phyloP scores from a whole-genome alignment of 345 rosid genomes.

The Salix viminalis region DNA sequence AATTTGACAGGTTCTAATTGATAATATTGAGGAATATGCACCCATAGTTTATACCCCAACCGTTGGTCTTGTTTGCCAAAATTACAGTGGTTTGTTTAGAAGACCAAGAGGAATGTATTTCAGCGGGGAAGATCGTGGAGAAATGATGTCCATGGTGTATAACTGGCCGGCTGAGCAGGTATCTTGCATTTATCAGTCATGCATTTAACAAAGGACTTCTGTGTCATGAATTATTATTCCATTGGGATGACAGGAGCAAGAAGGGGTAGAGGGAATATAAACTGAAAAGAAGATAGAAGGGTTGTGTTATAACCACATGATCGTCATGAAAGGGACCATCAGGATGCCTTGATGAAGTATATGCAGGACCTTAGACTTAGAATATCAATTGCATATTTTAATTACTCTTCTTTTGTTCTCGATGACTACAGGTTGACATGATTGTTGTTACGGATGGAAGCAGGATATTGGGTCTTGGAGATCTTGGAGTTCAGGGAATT shows the following conservation, averaged over 20 bases:
- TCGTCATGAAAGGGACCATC: background rate
- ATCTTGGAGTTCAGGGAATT: conserved; percentile 96
- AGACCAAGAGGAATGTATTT: conserved; percentile 99
- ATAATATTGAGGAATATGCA: conserved; percentile 91
- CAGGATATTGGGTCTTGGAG: conserved; percentile 97
- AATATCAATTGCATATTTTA: background rate
- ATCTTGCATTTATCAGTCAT: conserved; percentile 9
- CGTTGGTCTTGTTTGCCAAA: conserved; percentile 95
- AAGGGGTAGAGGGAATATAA: background rate
- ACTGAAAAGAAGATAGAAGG: background rate
- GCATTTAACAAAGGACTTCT: conserved; percentile 4
- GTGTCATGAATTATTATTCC: conserved; percentile 6
- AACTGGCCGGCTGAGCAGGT: conserved; percentile 99
- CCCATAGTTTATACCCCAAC: conserved; percentile 96
- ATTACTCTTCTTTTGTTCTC: background rate
- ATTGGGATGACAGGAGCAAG: background rate
- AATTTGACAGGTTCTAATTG: conserved; percentile 69
- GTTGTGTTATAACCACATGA: background rate
- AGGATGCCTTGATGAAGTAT: background rate
- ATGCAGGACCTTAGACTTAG: background rate
- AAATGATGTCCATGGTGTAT: conserved; percentile 99
- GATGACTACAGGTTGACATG: conserved; percentile 81
- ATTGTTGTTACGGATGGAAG: conserved; percentile 99
- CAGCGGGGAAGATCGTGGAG: conserved; percentile 91
- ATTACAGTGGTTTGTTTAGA: conserved; percentile 91